Evolutionary conservation across 495 filamentous ascomycete genomes (phyloP), one percentile per base, ranked within the genome.

Genomic region (Hapsidospora chrysogenum): DNA sequence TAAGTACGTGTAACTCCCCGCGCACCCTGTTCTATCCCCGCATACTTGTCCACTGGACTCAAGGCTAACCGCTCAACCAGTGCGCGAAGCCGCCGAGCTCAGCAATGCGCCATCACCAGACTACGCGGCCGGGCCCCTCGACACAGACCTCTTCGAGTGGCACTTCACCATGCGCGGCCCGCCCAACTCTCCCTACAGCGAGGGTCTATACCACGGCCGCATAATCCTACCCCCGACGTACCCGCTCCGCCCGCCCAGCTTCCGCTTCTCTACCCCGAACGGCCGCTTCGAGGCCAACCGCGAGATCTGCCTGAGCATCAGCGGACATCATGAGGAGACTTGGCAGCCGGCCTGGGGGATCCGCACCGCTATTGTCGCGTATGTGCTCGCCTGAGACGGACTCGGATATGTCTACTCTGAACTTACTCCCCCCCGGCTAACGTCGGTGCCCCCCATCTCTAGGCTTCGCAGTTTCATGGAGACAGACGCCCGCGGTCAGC

Each of bases 311-410:
- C 72, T 97, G 4, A 77, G 69, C 36, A 97, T 97, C 51, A 78
- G 70, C 22, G 89, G 85, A 7, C 87, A 95, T 56, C 89, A 97
- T 57, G 89, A 94, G 55, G 89, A 97, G 57, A 87, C 79, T 17
- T 97, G 89, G 89, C 85, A 92, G 67, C 89, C 89, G 1, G 89
- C 89, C 1, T 97, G 89, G 89, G 87, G 89, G 0, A 74, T 97
- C 5, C 67, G 89, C 33, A 84, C 78, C 1, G 78, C 78, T 6
- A 58, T 84, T 18, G 74, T 80, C 9, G 78, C 78, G 30, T 33
- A 37, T 7, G 35, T 14, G 16, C 4, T 33, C 17, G 11, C 9
- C 31, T 27, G 9, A 23, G 6, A 16, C 14, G 7, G 6, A 17
- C 14, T 5, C n/a, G n/a, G n/a, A n/a, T n/a, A n/a, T n/a, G n/a